A percentile compares a stretch with the other conserved stretches of the same genome.
Evolutionary conservation across 306 rosid species (phyloP).

Genomic region (Potentilla sterilis): DNA sequence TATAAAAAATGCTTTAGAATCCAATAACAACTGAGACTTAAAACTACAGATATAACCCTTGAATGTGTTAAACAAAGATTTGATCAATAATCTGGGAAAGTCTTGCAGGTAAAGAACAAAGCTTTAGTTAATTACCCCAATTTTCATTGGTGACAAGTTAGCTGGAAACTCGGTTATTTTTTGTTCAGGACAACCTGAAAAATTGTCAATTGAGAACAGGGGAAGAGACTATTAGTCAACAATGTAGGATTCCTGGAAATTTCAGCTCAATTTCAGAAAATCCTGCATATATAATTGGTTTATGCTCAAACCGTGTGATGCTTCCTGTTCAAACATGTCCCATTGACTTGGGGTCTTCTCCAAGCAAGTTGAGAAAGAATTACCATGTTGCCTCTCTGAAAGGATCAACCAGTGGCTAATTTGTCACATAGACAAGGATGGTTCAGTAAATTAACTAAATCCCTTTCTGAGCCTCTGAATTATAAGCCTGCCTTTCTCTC

Average conservation of each 20-base stretch:
- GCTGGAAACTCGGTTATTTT: too few species aligned
- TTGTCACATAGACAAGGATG: background rate
- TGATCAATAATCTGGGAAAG: background rate
- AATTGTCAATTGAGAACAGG: too few species aligned
- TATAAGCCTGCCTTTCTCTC: background rate
- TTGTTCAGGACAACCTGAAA: too few species aligned
- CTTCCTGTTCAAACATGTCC: background rate
- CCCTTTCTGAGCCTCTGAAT: background rate
- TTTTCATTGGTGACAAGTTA: too few species aligned
- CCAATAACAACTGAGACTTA: background rate
- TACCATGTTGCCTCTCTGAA: background rate
- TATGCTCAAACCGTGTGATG: background rate
- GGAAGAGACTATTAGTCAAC: too few species aligned
- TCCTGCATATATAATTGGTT: too few species aligned
- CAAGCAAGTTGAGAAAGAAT: background rate
- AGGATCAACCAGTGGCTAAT: background rate
- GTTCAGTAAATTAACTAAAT: background rate
- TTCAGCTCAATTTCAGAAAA: too few species aligned
- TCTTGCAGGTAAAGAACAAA: background rate
- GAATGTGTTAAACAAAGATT: background rate
- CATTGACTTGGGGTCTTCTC: background rate
- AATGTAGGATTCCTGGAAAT: too few species aligned
- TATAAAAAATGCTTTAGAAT: background rate
- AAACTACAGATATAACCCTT: background rate
- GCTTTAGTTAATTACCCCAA: background rate